Base-by-base conservation (phyloP, 192 early-diverging fungal genomes). In the Linnemannia zychae region DNA sequence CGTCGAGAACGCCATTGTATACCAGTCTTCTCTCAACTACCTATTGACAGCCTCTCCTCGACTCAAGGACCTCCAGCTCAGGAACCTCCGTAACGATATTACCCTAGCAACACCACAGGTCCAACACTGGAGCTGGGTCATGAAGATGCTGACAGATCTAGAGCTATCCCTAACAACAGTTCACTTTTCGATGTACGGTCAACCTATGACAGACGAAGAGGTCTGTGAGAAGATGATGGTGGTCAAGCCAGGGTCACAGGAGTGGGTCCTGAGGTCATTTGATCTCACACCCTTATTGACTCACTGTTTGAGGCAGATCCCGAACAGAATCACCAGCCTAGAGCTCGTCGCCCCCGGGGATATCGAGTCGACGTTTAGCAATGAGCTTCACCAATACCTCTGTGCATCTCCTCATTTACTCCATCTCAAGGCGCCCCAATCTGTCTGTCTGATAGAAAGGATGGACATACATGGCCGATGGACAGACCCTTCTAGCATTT, bases 401-500 rank as follows among this genome's bases (percentile, higher is more conserved):
- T 60, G 57, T 13, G 22, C 28, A 60, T 60, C 57, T 1, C 57
- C 57, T 24, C 24, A 60, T 24, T 12, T 60, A 11, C 57, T 60
- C 24, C 57, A 60, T 11, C 57, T 60, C 24, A 60, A 60, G 24
- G 57, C 57, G 1, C 57, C 24, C 20, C 24, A 60, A n/a, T 9
- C 24, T 60, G 24, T 60, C 9, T 9, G 9, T 60, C 0, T 11
- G 57, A 2, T 60, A 7, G 57, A 60, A 7, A 60, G 57, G 57
- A 31, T 60, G 57, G 57, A 60, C 24, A 60, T 60, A 22, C 57
- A 60, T 60, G 57, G 24, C 24, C 57, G 57, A 60, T 60, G 57
- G 57, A 60, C 57, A 28, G 12, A 31, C 9, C 57, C 57, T 9
- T 44, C 40, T 44, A 44, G 4, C 40, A 44, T n/a, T n/a, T n/a